A percentile compares a stretch with the other conserved stretches of the same genome.
Evolutionary conservation across 164 flowering plant genomes (phyloP).

Genomic region (Macadamia tetraphylla): DNA sequence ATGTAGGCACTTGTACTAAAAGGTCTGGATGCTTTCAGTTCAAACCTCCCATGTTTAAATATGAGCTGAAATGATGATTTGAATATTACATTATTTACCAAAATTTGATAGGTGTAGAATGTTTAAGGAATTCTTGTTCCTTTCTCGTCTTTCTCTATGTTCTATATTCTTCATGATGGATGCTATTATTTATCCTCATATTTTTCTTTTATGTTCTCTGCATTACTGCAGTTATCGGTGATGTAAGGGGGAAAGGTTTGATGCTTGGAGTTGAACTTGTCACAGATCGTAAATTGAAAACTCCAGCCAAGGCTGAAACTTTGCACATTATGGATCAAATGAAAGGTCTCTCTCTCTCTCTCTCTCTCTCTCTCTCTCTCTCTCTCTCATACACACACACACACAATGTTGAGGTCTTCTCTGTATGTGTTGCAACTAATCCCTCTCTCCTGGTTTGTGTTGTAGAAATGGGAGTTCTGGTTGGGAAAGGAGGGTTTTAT

Average conservation of each 20-base stretch:
- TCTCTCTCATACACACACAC: background rate
- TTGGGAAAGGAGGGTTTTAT: slow-evolving; percentile 87
- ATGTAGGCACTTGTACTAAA: no score
- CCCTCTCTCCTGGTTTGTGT: background rate
- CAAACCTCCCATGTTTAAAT: no score
- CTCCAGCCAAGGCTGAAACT: slow-evolving; percentile 82
- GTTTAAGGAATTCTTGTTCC: no score
- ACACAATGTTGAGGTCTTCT: background rate
- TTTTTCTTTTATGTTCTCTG: no score
- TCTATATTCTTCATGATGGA: no score
- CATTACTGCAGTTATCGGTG: slow-evolving; percentile 69
- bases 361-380: no score
- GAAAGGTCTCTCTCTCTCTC: slow-evolving; percentile 69
- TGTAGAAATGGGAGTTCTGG: slow-evolving; percentile 72
- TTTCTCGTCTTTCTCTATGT: no score
- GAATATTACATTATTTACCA: no score
- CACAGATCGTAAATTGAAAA: slow-evolving; percentile 66
- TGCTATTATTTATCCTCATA: no score
- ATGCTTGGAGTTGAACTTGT: slow-evolving; percentile 94
- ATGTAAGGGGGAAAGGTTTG: slow-evolving; percentile 89
- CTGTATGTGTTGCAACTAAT: background rate
- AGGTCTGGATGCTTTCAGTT: no score
- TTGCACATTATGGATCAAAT: slow-evolving; percentile 77
- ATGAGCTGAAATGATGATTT: no score
- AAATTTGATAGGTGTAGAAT: no score